phyloP scores from a whole-genome alignment of 78 protist genomes.

The Cavenderia fasciculata region DNA sequence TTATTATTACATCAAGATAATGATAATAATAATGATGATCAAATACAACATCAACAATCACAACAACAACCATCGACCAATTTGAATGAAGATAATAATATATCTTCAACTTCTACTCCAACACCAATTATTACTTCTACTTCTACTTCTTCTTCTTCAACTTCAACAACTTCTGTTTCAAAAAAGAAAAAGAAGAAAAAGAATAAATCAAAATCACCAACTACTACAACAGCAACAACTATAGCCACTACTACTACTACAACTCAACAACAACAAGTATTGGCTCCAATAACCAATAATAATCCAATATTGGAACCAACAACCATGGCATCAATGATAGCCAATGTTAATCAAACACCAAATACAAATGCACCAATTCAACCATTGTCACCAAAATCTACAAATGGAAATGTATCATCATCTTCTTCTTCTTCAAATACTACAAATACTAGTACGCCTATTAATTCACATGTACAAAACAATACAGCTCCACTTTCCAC shows the following conservation, averaged over 20 bases:
- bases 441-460: neutral
- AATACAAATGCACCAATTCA: neutral
- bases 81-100: no score
- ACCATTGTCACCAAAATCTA: neutral
- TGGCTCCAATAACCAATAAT: neutral
- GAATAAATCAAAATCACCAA: neutral
- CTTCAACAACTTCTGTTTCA: neutral
- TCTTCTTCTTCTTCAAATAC: neutral
- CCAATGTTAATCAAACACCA: neutral
- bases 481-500: neutral
- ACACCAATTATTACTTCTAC: neutral
- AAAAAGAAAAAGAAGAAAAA: neutral
- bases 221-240: neutral
- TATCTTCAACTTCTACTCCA: neutral
- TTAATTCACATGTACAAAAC: neutral
- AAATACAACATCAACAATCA: neutral
- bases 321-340: no score
- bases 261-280: neutral
- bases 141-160: neutral
- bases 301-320: neutral
- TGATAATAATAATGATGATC: neutral
- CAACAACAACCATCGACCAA: neutral
- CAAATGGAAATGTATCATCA: neutral
- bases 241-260: neutral
- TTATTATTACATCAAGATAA: neutral